phyloP scores from a whole-genome alignment of 768 basidiomycete genomes.

The Boletus patriciae region DNA sequence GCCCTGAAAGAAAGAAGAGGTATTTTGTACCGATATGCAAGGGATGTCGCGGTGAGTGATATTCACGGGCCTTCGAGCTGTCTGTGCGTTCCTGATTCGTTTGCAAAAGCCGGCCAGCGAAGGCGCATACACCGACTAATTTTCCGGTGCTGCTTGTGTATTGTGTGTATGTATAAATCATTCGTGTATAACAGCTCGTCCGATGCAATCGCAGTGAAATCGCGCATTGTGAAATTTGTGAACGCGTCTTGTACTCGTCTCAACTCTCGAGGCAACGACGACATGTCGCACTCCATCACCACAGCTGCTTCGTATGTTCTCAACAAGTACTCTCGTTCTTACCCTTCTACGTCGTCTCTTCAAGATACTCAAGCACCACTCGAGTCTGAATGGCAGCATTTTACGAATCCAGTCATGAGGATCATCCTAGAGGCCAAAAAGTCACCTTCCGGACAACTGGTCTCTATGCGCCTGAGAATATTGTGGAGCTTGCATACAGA shows the following conservation, averaged over 20 bases:
- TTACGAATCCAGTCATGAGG: conserved; percentile 64
- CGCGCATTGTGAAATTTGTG: not conserved
- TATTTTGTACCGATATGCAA: conserved; percentile 74
- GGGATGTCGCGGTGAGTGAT: conserved; percentile 80
- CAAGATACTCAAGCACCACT: conserved; percentile 20
- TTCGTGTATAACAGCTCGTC: conserved; percentile 7
- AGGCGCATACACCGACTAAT: conserved; percentile 81
- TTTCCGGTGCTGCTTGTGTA: not conserved
- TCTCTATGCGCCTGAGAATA: conserved; percentile 65
- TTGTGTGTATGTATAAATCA: conserved; percentile 1
- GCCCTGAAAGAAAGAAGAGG: conserved; percentile 71
- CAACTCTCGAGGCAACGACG: not conserved
- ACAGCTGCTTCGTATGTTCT: conserved; percentile 57
- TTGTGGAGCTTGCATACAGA: conserved; percentile 55
- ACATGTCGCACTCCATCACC: conserved; percentile 45
- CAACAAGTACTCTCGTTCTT: conserved; percentile 68
- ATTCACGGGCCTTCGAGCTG: not conserved
- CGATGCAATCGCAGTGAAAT: not conserved
- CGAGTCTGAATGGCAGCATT: conserved; percentile 73
- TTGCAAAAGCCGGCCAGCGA: conserved; percentile 67
- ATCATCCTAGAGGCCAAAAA: conserved; percentile 63
- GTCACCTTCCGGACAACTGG: conserved; percentile 48
- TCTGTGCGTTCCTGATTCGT: conserved; percentile 4
- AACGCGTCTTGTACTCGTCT: too few relatives aligned
- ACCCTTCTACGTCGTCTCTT: conserved; percentile 35